Evolutionary conservation across 73 alveolate species (phyloP).

Genomic region (Halteria grandinella): DNA sequence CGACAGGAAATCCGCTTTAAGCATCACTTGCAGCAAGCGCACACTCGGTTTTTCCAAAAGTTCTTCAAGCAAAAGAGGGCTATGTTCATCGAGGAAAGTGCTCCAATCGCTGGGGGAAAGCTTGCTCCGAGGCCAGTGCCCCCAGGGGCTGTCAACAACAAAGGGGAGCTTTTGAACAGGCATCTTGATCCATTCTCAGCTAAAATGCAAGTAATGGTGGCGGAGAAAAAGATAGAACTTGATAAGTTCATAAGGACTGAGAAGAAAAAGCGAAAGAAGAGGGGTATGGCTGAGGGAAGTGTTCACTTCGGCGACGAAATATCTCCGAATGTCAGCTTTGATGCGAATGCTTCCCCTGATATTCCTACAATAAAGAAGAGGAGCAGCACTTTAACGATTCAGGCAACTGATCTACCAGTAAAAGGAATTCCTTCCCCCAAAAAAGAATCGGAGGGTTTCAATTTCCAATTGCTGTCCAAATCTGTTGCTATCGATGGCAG

Average conservation of each 20-base stretch:
- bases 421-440: background rate
- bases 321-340: too few species aligned
- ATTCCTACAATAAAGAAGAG: background rate
- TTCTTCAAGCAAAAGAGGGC: constrained; percentile 11
- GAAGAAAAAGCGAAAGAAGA: background rate
- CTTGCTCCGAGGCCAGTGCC: too few species aligned
- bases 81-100: background rate
- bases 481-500: background rate
- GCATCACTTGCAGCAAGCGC: constrained; percentile 26
- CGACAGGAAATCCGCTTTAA: constrained; percentile 18
- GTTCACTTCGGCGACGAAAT: too few species aligned
- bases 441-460: background rate
- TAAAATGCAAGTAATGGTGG: too few species aligned
- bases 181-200: too few species aligned
- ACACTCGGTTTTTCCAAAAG: constrained; percentile 22
- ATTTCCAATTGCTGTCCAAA: background rate
- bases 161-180: too few species aligned
- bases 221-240: background rate
- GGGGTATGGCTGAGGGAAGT: too few species aligned
- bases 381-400: background rate
- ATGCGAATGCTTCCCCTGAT: too few species aligned
- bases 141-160: too few species aligned
- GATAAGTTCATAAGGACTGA: constrained; percentile 3
- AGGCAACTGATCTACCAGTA: background rate
- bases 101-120: background rate